Evolutionary conservation across 1,139 yeast genomes (phyloP).

Genomic region (Pneumocystis jirovecii): DNA sequence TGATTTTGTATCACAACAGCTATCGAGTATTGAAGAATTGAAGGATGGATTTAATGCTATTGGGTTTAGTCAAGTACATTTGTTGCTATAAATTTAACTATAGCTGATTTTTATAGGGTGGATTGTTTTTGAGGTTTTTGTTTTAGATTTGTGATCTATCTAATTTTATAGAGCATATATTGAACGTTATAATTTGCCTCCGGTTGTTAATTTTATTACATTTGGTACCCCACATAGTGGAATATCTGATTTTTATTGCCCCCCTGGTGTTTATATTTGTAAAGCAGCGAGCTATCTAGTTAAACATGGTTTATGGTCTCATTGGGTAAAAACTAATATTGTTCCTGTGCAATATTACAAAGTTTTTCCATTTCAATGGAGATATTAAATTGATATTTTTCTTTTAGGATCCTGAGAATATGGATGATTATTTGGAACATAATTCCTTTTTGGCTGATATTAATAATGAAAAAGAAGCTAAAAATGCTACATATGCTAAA

Average conservation of each 20-base stretch:
- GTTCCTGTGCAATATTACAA: conserved; percentile 63
- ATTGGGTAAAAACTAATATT: conserved; percentile 40
- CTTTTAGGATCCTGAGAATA: conserved; percentile 25
- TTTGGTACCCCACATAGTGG: conserved; percentile 75
- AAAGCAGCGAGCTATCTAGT: conserved; percentile 36
- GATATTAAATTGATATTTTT: conserved; percentile 3
- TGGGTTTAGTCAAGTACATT: conserved; percentile 76
- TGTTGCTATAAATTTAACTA: conserved; percentile 27
- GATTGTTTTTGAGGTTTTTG: background rate
- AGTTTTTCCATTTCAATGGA: conserved; percentile 7
- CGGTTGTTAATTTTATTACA: conserved; percentile 43
- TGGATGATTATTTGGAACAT: conserved; percentile 34
- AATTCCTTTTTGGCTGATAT: conserved; percentile 47
- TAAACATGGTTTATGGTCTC: conserved; percentile 47
- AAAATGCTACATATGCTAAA: conserved; percentile 28
- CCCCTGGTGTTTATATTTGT: conserved; percentile 46
- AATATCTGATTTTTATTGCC: conserved; percentile 47
- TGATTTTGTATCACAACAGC: conserved; percentile 30
- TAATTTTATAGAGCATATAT: conserved; percentile 35
- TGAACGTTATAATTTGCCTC: conserved; percentile 39
- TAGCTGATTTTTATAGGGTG: background rate
- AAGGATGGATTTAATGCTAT: conserved; percentile 51
- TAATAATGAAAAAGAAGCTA: conserved; percentile 41
- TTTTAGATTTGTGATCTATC: background rate
- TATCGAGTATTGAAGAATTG: conserved; percentile 31